Base-by-base conservation (phyloP, 2,329 filamentous ascomycete species). In the Microthyrium microscopicum region DNA sequence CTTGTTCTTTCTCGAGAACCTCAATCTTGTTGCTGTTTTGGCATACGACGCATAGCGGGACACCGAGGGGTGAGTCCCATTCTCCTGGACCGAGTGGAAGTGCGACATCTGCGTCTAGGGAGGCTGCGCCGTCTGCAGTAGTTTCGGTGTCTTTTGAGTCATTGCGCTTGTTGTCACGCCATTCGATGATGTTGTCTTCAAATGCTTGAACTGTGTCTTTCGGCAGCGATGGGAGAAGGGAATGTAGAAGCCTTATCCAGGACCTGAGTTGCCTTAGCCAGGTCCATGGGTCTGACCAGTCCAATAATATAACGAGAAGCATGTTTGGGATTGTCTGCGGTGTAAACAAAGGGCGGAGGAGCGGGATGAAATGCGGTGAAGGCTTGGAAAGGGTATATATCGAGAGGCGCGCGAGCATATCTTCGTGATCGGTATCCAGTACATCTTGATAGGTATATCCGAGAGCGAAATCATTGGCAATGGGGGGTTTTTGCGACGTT, bases 401-500 rank as follows among this genome's bases (percentile, higher is more conserved):
- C 13, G 84, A 92, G 42, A 94, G 74, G 43, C 87, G 78, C 35
- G 85, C 85, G 45, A 94, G 69, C 18, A 78, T 87, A 58, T 94
- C 85, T 64, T 94, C 87, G 54, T 92, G 84, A 51, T 94, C 85
- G 36, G 82, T 78, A 55, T 94, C 85, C 24, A 93, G 66, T 24
- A 94, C 83, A 56, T 94, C 83, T 53, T 91, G 83, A 57, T 93
- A 94, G 34, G 85, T 93, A 53, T 94, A 94, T 33, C 85, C 85
- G 39, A 94, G 60, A 8, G 85, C 85, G 55, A 92, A 93, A 50
- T 78, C 79, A 51, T 94, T 94, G 35, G 85, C 85, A 48, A 93
- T 70, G 16, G 83, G 82, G 2, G 82, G 77, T 40, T 69, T 68
- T 52, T 44, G 54, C 48, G 46, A 44, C 50, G 62, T 46, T 49